Base-by-base conservation (phyloP, 1,139 yeast genomes). In the Lodderomyces theae region DNA sequence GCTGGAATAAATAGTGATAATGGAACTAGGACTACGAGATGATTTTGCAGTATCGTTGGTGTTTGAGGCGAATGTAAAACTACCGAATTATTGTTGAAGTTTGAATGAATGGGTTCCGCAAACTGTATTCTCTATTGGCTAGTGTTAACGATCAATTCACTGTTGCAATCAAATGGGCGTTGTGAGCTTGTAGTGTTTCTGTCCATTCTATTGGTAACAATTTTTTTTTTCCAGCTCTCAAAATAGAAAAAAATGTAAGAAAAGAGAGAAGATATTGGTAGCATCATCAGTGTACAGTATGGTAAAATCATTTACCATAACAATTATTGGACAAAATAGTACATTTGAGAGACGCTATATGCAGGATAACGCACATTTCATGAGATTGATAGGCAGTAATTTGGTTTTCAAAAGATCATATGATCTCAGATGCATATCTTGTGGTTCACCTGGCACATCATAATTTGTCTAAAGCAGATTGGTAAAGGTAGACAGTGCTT, bases 251-350 rank as follows among this genome's bases (percentile, higher is more conserved):
- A n/a, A n/a, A n/a, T n/a, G n/a, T n/a, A n/a, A n/a, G n/a, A n/a
- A n/a, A n/a, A 9, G 7, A 11, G 16, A 31, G 18, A 28, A 6
- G 31, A 28, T n/a, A 28, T 28, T 28, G 31, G 31, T 28, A 28
- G 31, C 31, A 15, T 18, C n/a, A 5, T 25, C 6, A 25, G 3
- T 8, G 15, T 4, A 15, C n/a, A 6, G 5, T 28, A 5, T 7
- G 4, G n/a, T 11, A n/a, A n/a, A n/a, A n/a, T n/a, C 25, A 32
- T 32, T 32, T 32, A 32, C 22, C 24, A 32, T 15, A 21, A 32
- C 25, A 32, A 32, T 32, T 18, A 32, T 32, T 32, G 35, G 35
- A 32, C 25, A 32, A 19, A 32, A 32, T 31, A n/a, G n/a, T n/a
- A n/a, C n/a, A 13, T 28, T 15, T 16, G 3, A 10, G 12, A 6